These are phyloP conservation scores for Lentinula boryana DNA, from an alignment of 768 basidiomycete species.

Conservation along the genomic window DNA sequence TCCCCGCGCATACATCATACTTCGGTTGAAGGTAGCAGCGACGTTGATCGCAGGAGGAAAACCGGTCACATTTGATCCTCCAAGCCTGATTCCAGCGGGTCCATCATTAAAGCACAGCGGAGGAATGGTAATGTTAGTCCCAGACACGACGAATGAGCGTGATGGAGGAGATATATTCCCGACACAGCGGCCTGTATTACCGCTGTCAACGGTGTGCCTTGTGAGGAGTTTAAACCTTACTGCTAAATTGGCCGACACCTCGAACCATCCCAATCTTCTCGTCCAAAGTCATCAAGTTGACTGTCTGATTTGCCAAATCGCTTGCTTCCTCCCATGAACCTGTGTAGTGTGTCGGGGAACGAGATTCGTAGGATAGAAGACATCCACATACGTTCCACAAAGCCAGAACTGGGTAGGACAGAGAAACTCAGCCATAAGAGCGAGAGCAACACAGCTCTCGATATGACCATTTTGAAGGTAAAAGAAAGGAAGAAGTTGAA, in stretches of 20 bases:
- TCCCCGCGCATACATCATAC: constrained; percentile 59
- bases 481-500: not conserved
- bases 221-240: constrained; percentile 19
- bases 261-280: constrained; percentile 42
- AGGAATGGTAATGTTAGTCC: constrained; percentile 23
- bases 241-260: constrained; percentile 39
- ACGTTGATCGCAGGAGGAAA: constrained; percentile 56
- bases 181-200: constrained; percentile 35
- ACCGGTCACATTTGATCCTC: constrained; percentile 35
- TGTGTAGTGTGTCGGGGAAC: constrained; percentile 9
- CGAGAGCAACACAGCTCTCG: not conserved
- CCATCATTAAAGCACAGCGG: constrained; percentile 45
- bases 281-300: constrained; percentile 34
- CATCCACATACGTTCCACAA: not conserved
- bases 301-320: constrained; percentile 27
- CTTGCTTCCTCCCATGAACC: constrained; percentile 43
- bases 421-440: not conserved
- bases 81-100: constrained; percentile 30
- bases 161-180: constrained; percentile 37
- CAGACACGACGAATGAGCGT: constrained; percentile 12
- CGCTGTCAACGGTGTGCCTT: not conserved
- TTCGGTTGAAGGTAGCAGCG: constrained; percentile 48
- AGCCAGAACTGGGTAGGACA: not conserved
- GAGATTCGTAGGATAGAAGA: not conserved
- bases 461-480: not conserved